Evolutionary conservation across 352 stramenopile species (phyloP).

Genomic region (Globisporangium echinulatum): DNA sequence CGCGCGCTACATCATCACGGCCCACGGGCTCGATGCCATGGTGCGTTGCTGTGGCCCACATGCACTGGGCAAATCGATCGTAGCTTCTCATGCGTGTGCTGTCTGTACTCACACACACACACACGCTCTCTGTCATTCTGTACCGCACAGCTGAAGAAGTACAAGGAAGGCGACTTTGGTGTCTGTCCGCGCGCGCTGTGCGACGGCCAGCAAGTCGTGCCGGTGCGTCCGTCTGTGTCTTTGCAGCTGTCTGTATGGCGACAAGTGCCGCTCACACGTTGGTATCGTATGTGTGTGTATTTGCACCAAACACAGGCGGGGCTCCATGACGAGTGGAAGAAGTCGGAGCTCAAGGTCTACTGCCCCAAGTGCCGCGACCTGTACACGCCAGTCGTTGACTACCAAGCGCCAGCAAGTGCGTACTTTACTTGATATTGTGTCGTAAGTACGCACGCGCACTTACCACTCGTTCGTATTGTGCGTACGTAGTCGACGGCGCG

Average conservation of each 20-base stretch:
- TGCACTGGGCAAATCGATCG: no score
- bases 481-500: slow-evolving; percentile 85
- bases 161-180: slow-evolving; percentile 84
- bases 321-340: slow-evolving; percentile 85
- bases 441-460: no score
- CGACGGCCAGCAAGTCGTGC: slow-evolving; percentile 77
- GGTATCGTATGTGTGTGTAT: background rate
- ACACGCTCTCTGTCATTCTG: slow-evolving; percentile 2
- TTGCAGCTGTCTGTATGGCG: no score
- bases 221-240: slow-evolving; percentile 20
- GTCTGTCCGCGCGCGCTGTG: slow-evolving; percentile 81
- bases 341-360: slow-evolving; percentile 89
- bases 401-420: slow-evolving; percentile 79
- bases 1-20: slow-evolving; percentile 87
- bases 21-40: slow-evolving; percentile 85
- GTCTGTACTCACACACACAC: background rate
- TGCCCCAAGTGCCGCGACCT: slow-evolving; percentile 86
- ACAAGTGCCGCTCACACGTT: background rate
- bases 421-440: slow-evolving; percentile 4
- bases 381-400: slow-evolving; percentile 81
- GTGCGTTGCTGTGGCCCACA: slow-evolving; percentile 28
- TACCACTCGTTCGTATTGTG: no score
- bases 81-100: no score
- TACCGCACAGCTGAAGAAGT: slow-evolving; percentile 74
- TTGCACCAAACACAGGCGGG: slow-evolving; percentile 34